Percentiles rank a stretch among this genome's conserved stretches.
These are phyloP conservation scores for Syzygium malaccense DNA, from an alignment of 441 rosid genomes.

Conservation along the genomic window DNA sequence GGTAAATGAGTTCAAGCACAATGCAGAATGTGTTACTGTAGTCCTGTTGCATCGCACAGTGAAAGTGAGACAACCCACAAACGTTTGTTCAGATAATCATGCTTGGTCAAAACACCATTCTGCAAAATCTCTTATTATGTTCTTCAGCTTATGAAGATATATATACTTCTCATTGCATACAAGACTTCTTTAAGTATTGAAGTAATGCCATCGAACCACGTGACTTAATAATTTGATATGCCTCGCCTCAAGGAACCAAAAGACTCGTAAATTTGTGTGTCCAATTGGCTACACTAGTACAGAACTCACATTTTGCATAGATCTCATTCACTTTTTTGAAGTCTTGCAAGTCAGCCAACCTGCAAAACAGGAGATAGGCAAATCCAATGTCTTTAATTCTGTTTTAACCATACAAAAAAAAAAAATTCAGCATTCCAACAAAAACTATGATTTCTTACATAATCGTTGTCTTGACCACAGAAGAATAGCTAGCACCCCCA, in stretches of 20 bases:
- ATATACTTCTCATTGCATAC: not conserved
- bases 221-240: not conserved
- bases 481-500: conserved; percentile 72
- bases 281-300: not conserved
- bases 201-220: not conserved
- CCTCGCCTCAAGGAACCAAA: not conserved
- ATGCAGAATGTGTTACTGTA: not conserved
- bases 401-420: not conserved
- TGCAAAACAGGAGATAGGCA: conserved; percentile 13
- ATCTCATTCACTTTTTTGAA: conserved; percentile 95
- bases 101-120: not conserved
- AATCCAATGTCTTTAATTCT: not conserved
- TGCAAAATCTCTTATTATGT: not conserved
- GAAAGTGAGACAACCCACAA: not conserved
- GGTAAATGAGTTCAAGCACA: not conserved
- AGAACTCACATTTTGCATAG: conserved; percentile 82
- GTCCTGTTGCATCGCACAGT: not conserved
- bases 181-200: not conserved
- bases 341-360: conserved; percentile 90
- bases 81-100: not conserved
- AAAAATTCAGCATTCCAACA: not conserved
- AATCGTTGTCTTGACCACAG: conserved; percentile 88
- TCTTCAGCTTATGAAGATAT: not conserved
- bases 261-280: not conserved
- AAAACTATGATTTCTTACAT: conserved; percentile 33